Evolutionary conservation across 2,329 filamentous ascomycete species (phyloP).

Genomic region (Aspergillus fumigatiaffinis): DNA sequence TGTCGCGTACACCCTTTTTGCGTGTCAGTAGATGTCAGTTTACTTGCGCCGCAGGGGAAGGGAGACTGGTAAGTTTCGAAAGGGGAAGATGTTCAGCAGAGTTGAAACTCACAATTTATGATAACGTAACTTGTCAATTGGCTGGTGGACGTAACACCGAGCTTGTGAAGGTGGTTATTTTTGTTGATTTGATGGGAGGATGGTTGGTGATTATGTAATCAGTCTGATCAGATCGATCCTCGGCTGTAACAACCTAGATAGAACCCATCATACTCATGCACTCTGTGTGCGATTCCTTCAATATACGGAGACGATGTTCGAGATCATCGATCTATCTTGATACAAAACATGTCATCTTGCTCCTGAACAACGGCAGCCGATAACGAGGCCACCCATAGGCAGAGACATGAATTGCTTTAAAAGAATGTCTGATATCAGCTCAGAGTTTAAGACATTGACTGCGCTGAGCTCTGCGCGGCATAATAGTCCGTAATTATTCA

Average conservation of each 20-base stretch:
- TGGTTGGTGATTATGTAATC: background rate
- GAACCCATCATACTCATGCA: background rate
- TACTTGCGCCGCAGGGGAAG: no score
- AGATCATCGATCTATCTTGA: no score
- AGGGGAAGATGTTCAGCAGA: no score
- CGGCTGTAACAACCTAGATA: background rate
- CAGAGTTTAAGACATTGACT: no score
- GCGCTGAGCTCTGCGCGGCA: no score
- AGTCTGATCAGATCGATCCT: background rate
- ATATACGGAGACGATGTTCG: no score
- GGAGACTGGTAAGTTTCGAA: no score
- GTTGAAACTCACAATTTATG: background rate
- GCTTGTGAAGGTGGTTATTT: background rate
- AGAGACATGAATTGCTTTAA: background rate
- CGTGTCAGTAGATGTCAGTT: background rate
- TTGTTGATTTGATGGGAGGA: background rate
- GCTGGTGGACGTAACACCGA: background rate
- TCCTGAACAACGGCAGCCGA: no score
- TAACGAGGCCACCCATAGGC: background rate
- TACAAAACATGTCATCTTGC: no score
- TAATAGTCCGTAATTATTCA: no score
- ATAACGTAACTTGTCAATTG: background rate
- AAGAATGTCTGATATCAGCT: no score
- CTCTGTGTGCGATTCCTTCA: no score
- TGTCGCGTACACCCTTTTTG: conserved; percentile 4